phyloP scores from a whole-genome alignment of 2,329 filamentous ascomycete genomes.

The Clonostachys sp. region DNA sequence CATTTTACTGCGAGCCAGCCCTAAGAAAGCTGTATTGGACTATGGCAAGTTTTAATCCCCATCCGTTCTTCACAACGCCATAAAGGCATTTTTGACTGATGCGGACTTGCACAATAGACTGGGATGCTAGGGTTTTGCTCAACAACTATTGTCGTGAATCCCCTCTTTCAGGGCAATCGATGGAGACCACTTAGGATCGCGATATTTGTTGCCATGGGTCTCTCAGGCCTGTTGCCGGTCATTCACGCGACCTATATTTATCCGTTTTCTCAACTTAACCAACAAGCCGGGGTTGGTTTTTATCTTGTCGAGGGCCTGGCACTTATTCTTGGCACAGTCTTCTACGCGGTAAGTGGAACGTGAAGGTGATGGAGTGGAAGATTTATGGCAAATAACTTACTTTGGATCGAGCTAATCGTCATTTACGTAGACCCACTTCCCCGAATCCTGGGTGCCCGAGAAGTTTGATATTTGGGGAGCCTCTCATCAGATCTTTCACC shows the following conservation, averaged over 20 bases:
- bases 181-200: constrained; percentile 27
- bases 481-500: constrained; percentile 40
- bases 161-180: constrained; percentile 19
- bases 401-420: neutral
- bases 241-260: constrained; percentile 29
- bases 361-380: neutral
- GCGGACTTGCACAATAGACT: constrained; percentile 16
- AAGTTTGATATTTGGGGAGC: constrained; percentile 35
- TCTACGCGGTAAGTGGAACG: constrained; percentile 28
- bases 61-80: neutral
- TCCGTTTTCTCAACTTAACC: constrained; percentile 26
- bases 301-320: constrained; percentile 32
- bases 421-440: constrained; percentile 26
- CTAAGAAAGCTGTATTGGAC: constrained; percentile 24
- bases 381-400: neutral
- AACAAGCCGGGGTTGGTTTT: constrained; percentile 31
- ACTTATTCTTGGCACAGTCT: constrained; percentile 24
- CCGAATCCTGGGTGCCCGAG: constrained; percentile 31
- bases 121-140: constrained; percentile 21
- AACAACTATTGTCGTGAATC: constrained; percentile 25
- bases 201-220: constrained; percentile 27
- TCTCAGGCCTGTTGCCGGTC: constrained; percentile 30
- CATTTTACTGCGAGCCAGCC: constrained; percentile 28
- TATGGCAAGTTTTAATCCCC: constrained; percentile 18
- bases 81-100: no score